Conservation (phyloP, 768 basidiomycete genomes). For the Mycena latifolia region DNA sequence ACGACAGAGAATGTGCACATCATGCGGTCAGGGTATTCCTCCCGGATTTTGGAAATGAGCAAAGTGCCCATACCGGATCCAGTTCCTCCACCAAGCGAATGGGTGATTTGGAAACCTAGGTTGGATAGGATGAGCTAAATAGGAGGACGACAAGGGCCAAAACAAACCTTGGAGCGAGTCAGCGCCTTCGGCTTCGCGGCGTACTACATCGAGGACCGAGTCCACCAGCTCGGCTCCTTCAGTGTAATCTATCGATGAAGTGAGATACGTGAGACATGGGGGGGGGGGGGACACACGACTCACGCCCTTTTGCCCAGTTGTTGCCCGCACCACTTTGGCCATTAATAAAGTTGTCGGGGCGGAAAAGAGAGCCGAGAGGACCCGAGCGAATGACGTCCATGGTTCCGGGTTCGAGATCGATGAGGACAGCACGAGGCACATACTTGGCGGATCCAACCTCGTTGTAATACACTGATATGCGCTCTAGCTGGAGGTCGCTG, state of each 20-base stretch:
- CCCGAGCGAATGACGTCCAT: conserved; percentile 94
- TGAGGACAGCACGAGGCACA: conserved; percentile 96
- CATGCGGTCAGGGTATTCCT: conserved; percentile 99
- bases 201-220: conserved; percentile 96
- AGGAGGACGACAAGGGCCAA: conserved; percentile 36
- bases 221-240: conserved; percentile 99
- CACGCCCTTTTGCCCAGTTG: conserved; percentile 99
- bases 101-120: conserved; percentile 97
- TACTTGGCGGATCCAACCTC: conserved; percentile 96
- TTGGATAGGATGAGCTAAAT: neutral
- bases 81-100: conserved; percentile 98
- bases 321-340: conserved; percentile 99
- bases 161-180: conserved; percentile 93
- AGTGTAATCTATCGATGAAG: conserved; percentile 74
- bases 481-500: conserved; percentile 95
- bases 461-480: conserved; percentile 98
- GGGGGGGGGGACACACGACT: neutral
- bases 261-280: conserved; percentile 16
- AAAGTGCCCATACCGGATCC: conserved; percentile 99
- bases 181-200: conserved; percentile 98
- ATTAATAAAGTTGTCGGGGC: conserved; percentile 98
- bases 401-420: conserved; percentile 98
- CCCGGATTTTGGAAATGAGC: conserved; percentile 97
- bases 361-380: conserved; percentile 92
- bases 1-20: conserved; percentile 99